Conservation (phyloP, 306 rosid species). For the Prinsepia uniflora region DNA sequence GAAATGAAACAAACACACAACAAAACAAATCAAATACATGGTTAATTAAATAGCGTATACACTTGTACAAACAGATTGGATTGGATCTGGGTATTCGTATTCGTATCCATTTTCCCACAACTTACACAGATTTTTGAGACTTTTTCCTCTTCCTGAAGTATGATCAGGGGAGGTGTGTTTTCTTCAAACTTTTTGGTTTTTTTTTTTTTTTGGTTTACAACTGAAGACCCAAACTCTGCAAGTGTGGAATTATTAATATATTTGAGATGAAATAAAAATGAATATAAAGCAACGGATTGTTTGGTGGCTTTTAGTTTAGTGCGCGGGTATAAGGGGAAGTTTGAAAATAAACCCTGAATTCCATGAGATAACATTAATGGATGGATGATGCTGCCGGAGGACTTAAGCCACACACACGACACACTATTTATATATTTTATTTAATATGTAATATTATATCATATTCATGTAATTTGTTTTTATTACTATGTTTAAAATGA, state of each 20-base stretch:
- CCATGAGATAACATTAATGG: conserved; percentile 48
- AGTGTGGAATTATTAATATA: conserved; percentile 1
- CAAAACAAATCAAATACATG: conserved; percentile 8
- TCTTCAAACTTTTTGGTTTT: conserved; percentile 23
- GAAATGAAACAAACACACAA: conserved; percentile 32
- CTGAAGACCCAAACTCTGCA: conserved; percentile 7
- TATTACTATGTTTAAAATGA: too few species aligned
- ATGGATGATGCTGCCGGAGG: conserved; percentile 32
- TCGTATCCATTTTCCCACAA: not conserved
- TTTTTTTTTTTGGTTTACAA: not conserved
- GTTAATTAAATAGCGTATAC: not conserved
- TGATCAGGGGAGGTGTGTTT: not conserved
- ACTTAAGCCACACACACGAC: conserved; percentile 29
- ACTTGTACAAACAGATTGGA: not conserved
- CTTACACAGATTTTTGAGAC: conserved; percentile 1
- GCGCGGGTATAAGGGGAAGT: conserved; percentile 89
- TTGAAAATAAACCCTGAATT: conserved; percentile 91
- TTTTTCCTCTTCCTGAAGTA: not conserved
- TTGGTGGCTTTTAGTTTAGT: conserved; percentile 38
- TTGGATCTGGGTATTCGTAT: conserved; percentile 25
- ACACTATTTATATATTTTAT: not conserved
- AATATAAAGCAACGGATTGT: conserved; percentile 34
- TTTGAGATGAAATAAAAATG: not conserved
- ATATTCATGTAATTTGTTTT: not conserved
- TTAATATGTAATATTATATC: not conserved